A percentile compares a stretch with the other conserved stretches of the same genome.
phyloP scores from a whole-genome alignment of 2,329 filamentous ascomycete species.

The Alternaria angustiovoidea region DNA sequence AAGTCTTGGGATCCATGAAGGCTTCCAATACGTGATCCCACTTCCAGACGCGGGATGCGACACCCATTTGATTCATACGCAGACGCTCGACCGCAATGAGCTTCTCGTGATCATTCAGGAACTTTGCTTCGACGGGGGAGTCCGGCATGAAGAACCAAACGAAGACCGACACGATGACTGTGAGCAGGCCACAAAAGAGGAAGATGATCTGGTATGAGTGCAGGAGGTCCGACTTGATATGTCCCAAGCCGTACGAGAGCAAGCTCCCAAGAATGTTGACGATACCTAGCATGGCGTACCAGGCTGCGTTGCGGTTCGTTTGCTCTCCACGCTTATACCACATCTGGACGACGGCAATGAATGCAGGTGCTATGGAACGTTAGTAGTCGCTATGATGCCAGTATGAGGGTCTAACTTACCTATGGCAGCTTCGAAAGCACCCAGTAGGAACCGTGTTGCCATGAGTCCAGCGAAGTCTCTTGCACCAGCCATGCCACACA shows the following conservation, averaged over 20 bases:
- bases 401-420: too few species aligned
- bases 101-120: conserved; percentile 65
- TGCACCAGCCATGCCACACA: conserved; percentile 70
- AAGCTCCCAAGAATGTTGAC: conserved; percentile 65
- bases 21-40: conserved; percentile 65
- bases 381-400: too few species aligned
- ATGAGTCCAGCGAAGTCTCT: conserved; percentile 58
- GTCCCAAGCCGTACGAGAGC: conserved; percentile 66
- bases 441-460: too few species aligned
- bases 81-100: conserved; percentile 65
- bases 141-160: conserved; percentile 68
- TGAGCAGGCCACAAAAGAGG: conserved; percentile 53
- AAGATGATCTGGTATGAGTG: conserved; percentile 50
- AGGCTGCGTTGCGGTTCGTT: conserved; percentile 64
- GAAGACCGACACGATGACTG: conserved; percentile 59
- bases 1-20: conserved; percentile 66
- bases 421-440: too few species aligned
- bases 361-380: too few species aligned
- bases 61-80: conserved; percentile 53
- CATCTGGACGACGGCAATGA: conserved; percentile 51
- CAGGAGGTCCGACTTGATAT: conserved; percentile 59
- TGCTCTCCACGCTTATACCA: conserved; percentile 70
- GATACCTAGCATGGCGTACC: conserved; percentile 69
- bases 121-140: conserved; percentile 67
- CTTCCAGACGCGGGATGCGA: conserved; percentile 57